Base-by-base conservation (phyloP, 2,329 filamentous ascomycete species). In the Ilyonectria mors-panacis region DNA sequence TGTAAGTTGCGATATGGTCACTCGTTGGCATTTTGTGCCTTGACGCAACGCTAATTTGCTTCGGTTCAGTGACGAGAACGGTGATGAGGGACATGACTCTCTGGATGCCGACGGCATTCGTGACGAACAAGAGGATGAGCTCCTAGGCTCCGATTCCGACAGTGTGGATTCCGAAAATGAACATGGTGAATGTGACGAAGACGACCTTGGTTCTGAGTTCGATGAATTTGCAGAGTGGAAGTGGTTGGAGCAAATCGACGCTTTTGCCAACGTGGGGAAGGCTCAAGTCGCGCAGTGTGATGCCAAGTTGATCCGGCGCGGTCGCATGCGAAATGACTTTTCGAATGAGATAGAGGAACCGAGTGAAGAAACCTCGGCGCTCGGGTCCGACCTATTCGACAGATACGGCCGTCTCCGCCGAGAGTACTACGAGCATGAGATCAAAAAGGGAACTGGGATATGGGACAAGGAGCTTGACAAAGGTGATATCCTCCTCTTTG, bases 331-430 rank as follows among this genome's bases (percentile, higher is more conserved):
- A 10, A 4, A 37, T 7, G 48, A 28, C 17, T 65, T 65, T 28
- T 56, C 19, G 35, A 30, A 15, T 4, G 13, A 28, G 23, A 65
- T 65, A 42, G 10, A 45, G 19, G 33, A 60, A 15, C 30, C 63
- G 15, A 26, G 15, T 17, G 15, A 35, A 21, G 15, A 39, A n/a
- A 58, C 47, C 2, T 21, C 28, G 7, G 26, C 47, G 1, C 58
- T 62, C 9, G 53, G 21, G 15, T 55, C 45, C 19, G 44, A 50
- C 5, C 21, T 66, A 5, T 66, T 66, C 48, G 64, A 66, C 26
- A 47, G 64, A 21, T 66, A 63, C 15, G 64, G 64, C 8, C 26
- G 54, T 7, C 59, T 66, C 7, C 19, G 47, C 6, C 19, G 33
- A 21, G 37, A 63, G 12, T 35, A 33, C 6, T 55, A 23, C 26